Base-by-base conservation (phyloP, 495 filamentous ascomycete species). In the Tuber indicum region DNA sequence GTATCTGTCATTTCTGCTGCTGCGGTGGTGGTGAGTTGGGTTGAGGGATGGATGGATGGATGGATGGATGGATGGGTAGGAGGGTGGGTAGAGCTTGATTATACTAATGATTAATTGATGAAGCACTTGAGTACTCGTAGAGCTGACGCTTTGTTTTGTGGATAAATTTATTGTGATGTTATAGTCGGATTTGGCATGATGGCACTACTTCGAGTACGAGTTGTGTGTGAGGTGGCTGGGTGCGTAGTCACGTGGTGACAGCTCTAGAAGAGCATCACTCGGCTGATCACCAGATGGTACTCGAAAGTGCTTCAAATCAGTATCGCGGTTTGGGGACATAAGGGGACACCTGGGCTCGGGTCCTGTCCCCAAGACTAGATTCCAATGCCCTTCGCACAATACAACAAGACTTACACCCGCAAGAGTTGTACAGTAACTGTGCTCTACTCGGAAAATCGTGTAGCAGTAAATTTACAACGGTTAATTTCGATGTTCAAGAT, bases 11-110 rank as follows among this genome's bases (percentile, higher is more conserved):
- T 66, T 66, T 14, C 32, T 36, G 52, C 36, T 47, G 46, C 72
- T 17, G n/a, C 49, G 62, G 72, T 81, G 58, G 23, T 44, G 49
- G 26, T 70, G 45, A 69, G 41, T 49, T 32, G 17, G 46, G 8
- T 39, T 16, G 45, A 52, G 14, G 39, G 58, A 45, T 19, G 39
- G 69, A 14, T 42, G 19, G 12, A 43, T 44, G 23, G 32, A 14
- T 71, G 41, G 70, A 69, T 43, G 8, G 43, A 6, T 10, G 5
- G 5, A 10, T 41, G 39, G n/a, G n/a, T 32, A 32, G 32, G 32
- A 32, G 32, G 32, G 32, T 32, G 66, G 62, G 41, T 52, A 42
- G 42, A 39, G 26, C 10, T 58, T 17, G 45, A 19, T 76, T 19
- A 72, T 39, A 19, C 73, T 19, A 72, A 32, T 45, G 39, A 71